Conservation (phyloP, 768 basidiomycete genomes). For the Lyophyllum shimeji region DNA sequence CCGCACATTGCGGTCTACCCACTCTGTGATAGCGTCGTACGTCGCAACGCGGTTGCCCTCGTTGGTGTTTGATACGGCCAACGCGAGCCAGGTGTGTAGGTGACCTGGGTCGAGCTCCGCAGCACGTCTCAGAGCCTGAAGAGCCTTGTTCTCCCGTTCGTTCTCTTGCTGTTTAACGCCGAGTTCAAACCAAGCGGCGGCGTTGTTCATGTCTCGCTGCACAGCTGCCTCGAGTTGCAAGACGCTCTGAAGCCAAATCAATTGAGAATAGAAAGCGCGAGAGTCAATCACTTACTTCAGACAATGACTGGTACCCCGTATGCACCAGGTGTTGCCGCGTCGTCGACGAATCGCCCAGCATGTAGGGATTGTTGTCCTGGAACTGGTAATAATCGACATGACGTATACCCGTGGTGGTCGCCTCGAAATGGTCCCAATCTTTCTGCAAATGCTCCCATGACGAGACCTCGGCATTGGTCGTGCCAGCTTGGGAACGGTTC, state of each 20-base stretch:
- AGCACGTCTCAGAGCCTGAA: conserved; percentile 80
- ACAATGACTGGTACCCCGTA: conserved; percentile 29
- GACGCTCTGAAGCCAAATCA: conserved; percentile 57
- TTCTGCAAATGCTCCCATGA: conserved; percentile 70
- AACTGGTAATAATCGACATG: conserved; percentile 65
- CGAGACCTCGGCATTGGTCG: conserved; percentile 25
- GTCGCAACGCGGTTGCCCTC: conserved; percentile 76
- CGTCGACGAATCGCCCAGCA: conserved; percentile 56
- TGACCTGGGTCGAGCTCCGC: conserved; percentile 78
- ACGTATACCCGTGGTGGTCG: conserved; percentile 63
- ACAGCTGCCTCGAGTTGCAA: conserved; percentile 89
- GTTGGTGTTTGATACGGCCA: conserved; percentile 90
- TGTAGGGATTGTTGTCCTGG: conserved; percentile 76
- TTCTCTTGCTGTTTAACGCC: conserved; percentile 98
- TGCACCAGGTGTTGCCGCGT: conserved; percentile 50
- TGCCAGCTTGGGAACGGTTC: conserved; percentile 11
- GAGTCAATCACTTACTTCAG: conserved; percentile 37
- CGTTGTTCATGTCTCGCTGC: conserved; percentile 70
- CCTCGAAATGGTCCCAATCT: conserved; percentile 84
- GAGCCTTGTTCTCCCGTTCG: conserved; percentile 89
- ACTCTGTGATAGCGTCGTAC: conserved; percentile 78
- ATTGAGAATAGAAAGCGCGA: conserved; percentile 14
- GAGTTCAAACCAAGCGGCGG: conserved; percentile 84
- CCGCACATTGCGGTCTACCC: conserved; percentile 68
- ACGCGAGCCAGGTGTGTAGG: conserved; percentile 83